Base-by-base conservation (phyloP, 495 filamentous ascomycete genomes). In the Parathielavia appendiculata region DNA sequence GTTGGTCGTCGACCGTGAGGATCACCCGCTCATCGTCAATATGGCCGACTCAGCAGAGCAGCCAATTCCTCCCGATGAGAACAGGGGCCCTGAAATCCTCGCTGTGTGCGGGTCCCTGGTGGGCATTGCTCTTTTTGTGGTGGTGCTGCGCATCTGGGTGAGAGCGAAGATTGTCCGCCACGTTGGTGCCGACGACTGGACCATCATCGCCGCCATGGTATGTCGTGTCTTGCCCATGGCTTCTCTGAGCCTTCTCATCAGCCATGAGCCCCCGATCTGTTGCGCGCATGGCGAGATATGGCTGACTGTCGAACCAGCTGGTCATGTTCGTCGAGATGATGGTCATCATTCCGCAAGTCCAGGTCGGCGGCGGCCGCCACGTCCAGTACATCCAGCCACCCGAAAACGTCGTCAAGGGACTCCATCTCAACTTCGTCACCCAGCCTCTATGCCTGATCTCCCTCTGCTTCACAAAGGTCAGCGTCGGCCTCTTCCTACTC, bases 401-500 rank as follows among this genome's bases (percentile, higher is more conserved):
- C 8, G 63, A 66, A 16, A 60, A 64, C 44, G 54, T 71, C 20
- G 22, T 49, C 32, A 56, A 49, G 17, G 69, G 63, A 5, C 65
- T 75, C 23, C 71, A 76, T 43, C 59, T 79, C 47, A 81, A 79
- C 55, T 79, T 78, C 50, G 68, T 73, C 40, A 71, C 68, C 1
- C 74, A 77, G 51, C 68, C 65, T 0, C 62, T 81, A 19, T 76
- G 69, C 44, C 63, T 78, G 8, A 70, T 70, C 60, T 71, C 62
- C 0, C 74, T 80, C 35, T 67, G 69, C 13, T 48, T 76, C 19
- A 73, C 75, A 23, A 81, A 81, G 61, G 54, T 78, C 43, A 74
- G 73, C 39, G 71, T 79, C 51, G 76, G 75, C 2, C 57, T 79
- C 19, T 78, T 79, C 56, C 59, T 80, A 22, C 47, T 79, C 48